Base-by-base conservation (phyloP, 352 stramenopile genomes). In the Pythium insidiosum region DNA sequence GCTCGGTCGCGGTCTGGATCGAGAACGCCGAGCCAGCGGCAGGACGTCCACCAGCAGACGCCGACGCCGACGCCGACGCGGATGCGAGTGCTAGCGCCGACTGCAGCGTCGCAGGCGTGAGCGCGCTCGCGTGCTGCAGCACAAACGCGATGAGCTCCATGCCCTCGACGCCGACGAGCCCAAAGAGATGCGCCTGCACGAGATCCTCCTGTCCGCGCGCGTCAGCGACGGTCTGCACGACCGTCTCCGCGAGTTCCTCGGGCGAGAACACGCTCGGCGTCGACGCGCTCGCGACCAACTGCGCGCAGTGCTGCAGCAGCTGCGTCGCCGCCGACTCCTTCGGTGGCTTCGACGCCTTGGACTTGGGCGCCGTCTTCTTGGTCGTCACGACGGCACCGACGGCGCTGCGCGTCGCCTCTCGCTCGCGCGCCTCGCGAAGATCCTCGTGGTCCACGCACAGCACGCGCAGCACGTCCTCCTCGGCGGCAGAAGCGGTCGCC, bases 111-210 rank as follows among this genome's bases (percentile, higher is more conserved):
- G 65, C 48, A 13, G 58, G 63, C 1, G 53, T 77, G 19, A 72
- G 61, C 28, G 20, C 35, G 6, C 31, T 53, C 18, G 33, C 21
- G 26, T 83, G 65, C 45, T 85, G 73, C 29, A 86, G 57, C 28
- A 73, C 66, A 37, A 89, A 87, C 11, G 78, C 68, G 43, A 92
- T 92, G 11, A 92, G 49, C 80, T 76, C 2, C n/a, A n/a, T n/a
- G n/a, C n/a, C n/a, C n/a, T n/a, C n/a, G n/a, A n/a, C n/a, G n/a
- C n/a, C n/a, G n/a, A 92, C 70, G 31, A 92, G 77, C 2, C 76
- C 70, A 43, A 92, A 92, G 36, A 92, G 63, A 39, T 87, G 76
- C 55, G 66, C 61, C 41, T 88, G 76, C n/a, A 85, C 63, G 6
- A 60, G 59, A 39, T 91, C 75, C 1, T 66, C 58, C 47, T 86